Base-by-base conservation (phyloP, 129 eudicot species). In the Calendula officinalis region DNA sequence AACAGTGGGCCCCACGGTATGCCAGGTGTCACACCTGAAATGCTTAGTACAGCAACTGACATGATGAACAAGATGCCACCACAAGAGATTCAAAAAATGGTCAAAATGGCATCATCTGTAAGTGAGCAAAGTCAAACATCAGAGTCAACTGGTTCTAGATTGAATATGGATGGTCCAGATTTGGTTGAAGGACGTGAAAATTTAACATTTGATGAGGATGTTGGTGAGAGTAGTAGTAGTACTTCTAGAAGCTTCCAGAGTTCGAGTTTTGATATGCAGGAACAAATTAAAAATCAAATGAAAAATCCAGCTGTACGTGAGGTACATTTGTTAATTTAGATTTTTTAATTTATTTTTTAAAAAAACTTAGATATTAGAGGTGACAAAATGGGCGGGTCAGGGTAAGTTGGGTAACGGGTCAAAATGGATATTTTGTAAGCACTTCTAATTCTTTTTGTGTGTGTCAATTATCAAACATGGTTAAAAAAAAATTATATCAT, bases 251-350 rank as follows among this genome's bases (percentile, higher is more conserved):
- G 78, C 86, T 78, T 82, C 50, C 75, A 82, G 22, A 79, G 75
- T 62, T 67, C 95, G 67, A 80, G 74, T 69, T 66, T 75, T 75
- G 95, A 85, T 73, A 22, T 22, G 30, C 30, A 22, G 30, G 30
- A 22, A 22, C 30, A 22, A 22, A 62, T 94, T 33, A 88, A 85
- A 74, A 80, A 74, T 60, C 99, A 86, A 74, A 73, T 94, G 87
- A 83, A 86, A 67, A 87, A 94, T 78, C 99, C 99, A 57, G 95
- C 89, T 52, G 86, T 88, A 95, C 84, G 84, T 42, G 92, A 94
- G 94, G 99, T 94, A 78, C 32, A 4, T 14, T 49, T 0, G 8
- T 48, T 45, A 16, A 12, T 32, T 49, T 35, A 46, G 57, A 8
- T 46, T 47, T 47, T 9, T 46, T 63, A n/a, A n/a, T n/a, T n/a